A percentile compares a stretch with the other conserved stretches of the same genome.
These are phyloP conservation scores for Scedosporium dehoogii DNA, from an alignment of 2,329 filamentous ascomycete genomes.

Conservation along the genomic window DNA sequence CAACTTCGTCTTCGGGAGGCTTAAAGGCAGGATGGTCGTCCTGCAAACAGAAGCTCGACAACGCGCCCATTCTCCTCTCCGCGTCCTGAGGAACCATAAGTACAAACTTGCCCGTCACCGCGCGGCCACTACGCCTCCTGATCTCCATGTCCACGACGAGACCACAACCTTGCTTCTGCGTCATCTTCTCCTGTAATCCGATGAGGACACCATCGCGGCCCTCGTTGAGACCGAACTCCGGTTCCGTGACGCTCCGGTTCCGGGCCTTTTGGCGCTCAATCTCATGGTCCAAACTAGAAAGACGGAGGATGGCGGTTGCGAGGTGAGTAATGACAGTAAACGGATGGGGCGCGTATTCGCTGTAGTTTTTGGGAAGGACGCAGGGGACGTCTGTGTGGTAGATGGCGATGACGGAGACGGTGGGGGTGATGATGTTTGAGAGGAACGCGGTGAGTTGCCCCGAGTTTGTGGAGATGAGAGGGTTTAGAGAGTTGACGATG, in stretches of 20 bases:
- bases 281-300: conserved; percentile 64
- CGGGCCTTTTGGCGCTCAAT: conserved; percentile 64
- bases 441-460: conserved; percentile 58
- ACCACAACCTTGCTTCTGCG: conserved; percentile 22
- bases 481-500: conserved; percentile 70
- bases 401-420: conserved; percentile 62
- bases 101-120: conserved; percentile 60
- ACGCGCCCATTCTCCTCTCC: conserved; percentile 18
- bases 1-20: conserved; percentile 27
- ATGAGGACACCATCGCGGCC: conserved; percentile 69
- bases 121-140: conserved; percentile 69
- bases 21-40: conserved; percentile 68
- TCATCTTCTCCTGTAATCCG: conserved; percentile 46
- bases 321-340: conserved; percentile 70
- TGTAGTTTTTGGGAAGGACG: conserved; percentile 28
- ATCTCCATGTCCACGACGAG: conserved; percentile 83
- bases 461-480: conserved; percentile 43
- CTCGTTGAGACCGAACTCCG: conserved; percentile 69
- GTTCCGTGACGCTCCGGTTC: conserved; percentile 64
- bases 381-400: conserved; percentile 77
- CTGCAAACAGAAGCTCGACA: conserved; percentile 42
- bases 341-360: conserved; percentile 56
- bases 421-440: conserved; percentile 55
- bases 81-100: conserved; percentile 21
- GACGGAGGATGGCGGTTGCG: conserved; percentile 74